Conservation (phyloP, 2,329 filamentous ascomycete species). For the Arthrobotrys sinensis region DNA sequence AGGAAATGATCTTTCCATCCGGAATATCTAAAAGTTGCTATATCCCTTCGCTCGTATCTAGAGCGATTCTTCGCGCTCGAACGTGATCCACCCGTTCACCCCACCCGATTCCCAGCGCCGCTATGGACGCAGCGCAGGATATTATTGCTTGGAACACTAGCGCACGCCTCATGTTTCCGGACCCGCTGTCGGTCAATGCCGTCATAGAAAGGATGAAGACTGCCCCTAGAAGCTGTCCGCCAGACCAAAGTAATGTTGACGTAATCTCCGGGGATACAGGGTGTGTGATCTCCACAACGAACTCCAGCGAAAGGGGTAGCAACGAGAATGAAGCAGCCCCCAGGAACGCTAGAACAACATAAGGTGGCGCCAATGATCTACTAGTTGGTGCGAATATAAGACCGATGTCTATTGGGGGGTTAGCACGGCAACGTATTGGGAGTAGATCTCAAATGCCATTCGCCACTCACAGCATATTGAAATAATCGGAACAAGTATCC, state of each 20-base stretch:
- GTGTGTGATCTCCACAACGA: constrained; percentile 87
- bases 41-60: constrained; percentile 20
- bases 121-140: constrained; percentile 37
- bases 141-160: constrained; percentile 85
- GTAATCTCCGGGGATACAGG: constrained; percentile 89
- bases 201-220: constrained; percentile 88
- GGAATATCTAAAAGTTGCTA: background rate
- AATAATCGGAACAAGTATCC: constrained; percentile 81
- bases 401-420: constrained; percentile 71
- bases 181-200: constrained; percentile 77
- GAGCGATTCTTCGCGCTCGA: constrained; percentile 32
- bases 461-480: constrained; percentile 72
- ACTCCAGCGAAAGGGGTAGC: constrained; percentile 88
- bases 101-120: constrained; percentile 39
- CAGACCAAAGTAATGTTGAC: constrained; percentile 85
- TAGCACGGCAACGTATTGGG: background rate
- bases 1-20: background rate
- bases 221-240: constrained; percentile 87
- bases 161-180: constrained; percentile 80
- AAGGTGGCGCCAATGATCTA: constrained; percentile 76
- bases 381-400: constrained; percentile 86
- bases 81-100: constrained; percentile 22
- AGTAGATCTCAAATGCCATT: background rate
- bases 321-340: constrained; percentile 86
- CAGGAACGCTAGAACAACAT: constrained; percentile 80